Evolutionary conservation across 192 early-diverging fungal species (phyloP).

Genomic region (Podila epicladia): DNA sequence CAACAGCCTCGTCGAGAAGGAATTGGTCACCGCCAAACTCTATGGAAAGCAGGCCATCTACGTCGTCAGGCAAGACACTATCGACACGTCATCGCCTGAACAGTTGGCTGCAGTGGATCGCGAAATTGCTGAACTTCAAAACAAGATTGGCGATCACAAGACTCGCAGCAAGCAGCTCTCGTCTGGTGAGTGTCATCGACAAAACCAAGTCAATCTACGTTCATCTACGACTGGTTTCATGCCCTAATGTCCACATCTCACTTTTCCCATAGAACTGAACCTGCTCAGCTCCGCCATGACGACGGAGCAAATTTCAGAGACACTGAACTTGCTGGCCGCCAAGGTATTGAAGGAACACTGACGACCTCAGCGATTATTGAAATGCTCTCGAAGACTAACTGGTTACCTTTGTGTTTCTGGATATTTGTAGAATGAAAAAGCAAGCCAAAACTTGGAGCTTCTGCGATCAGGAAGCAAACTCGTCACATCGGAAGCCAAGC

Average conservation of each 20-base stretch:
- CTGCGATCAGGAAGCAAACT: slow-evolving; percentile 45
- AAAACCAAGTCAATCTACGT: background rate
- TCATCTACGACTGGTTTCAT: background rate
- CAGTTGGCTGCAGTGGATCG: slow-evolving; percentile 63
- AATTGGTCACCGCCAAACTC: slow-evolving; percentile 39
- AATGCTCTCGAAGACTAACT: background rate
- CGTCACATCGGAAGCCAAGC: slow-evolving; percentile 48
- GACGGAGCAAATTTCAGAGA: slow-evolving; percentile 43
- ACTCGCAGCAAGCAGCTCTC: slow-evolving; percentile 61
- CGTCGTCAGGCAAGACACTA: slow-evolving; percentile 56
- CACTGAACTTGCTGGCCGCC: slow-evolving; percentile 10
- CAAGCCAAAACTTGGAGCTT: slow-evolving; percentile 33
- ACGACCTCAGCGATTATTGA: background rate
- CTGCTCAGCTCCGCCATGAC: slow-evolving; percentile 50
- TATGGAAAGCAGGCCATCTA: slow-evolving; percentile 60
- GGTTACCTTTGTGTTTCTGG: background rate
- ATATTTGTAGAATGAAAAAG: slow-evolving; percentile 50
- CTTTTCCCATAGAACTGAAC: slow-evolving; percentile 43
- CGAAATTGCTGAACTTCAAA: slow-evolving; percentile 64
- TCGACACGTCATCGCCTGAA: slow-evolving; percentile 47
- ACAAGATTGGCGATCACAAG: slow-evolving; percentile 59
- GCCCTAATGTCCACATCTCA: background rate
- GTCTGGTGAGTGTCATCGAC: slow-evolving; percentile 31
- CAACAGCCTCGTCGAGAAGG: slow-evolving; percentile 46
- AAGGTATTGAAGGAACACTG: slow-evolving; percentile 3